Evolutionary conservation across 2,329 filamentous ascomycete genomes (phyloP).

Genomic region (Penicillium sclerotiorum): DNA sequence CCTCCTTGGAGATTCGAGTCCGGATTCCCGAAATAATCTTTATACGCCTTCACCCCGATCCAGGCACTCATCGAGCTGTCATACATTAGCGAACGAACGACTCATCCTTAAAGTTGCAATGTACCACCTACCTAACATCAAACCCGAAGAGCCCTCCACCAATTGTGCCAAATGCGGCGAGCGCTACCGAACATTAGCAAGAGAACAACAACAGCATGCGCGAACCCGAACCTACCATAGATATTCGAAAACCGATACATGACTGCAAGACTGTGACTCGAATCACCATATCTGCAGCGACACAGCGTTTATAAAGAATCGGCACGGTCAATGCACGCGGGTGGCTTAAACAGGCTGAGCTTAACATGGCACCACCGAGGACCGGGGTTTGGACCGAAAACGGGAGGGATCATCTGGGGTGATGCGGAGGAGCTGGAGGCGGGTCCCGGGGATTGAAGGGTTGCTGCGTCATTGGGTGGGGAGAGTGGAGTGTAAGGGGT

Average conservation of each 20-base stretch:
- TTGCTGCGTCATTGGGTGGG: constrained; percentile 20
- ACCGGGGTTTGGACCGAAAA: constrained; percentile 4
- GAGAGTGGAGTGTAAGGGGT: not conserved
- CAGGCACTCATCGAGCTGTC: constrained; percentile 45
- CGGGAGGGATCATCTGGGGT: constrained; percentile 20
- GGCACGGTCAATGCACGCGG: constrained; percentile 5
- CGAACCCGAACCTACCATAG: constrained; percentile 39
- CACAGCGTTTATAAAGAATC: constrained; percentile 10
- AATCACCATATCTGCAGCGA: constrained; percentile 18
- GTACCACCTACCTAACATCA: constrained; percentile 58
- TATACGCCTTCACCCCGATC: constrained; percentile 55
- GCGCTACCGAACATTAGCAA: constrained; percentile 33
- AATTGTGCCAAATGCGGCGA: constrained; percentile 60
- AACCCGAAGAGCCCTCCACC: constrained; percentile 62
- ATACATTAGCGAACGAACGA: too few species aligned
- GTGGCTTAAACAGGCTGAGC: too few species aligned
- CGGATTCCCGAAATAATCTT: constrained; percentile 58
- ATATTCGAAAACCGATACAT: constrained; percentile 51
- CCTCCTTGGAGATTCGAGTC: constrained; percentile 42
- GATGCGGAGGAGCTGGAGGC: constrained; percentile 22
- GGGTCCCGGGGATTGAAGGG: constrained; percentile 20
- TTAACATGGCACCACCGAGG: constrained; percentile 15
- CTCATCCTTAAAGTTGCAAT: too few species aligned
- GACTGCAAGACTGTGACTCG: constrained; percentile 1
- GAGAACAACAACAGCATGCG: not conserved